Conservation (phyloP, 495 filamentous ascomycete species). For the Tuber umbilicatum region DNA sequence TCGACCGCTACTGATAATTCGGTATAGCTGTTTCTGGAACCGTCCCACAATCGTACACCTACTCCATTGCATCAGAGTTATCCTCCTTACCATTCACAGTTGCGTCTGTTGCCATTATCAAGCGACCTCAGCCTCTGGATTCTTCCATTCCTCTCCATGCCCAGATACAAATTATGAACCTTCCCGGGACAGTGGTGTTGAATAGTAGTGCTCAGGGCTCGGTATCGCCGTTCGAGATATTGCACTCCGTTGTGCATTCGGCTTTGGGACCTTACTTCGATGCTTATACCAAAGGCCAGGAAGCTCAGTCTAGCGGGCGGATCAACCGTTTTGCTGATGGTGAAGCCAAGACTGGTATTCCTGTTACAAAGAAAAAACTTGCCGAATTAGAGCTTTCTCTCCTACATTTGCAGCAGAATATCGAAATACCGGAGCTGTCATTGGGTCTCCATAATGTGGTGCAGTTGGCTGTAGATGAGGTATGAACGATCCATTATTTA, state of each 20-base stretch:
- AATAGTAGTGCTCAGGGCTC: slow-evolving; percentile 58
- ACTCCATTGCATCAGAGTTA: slow-evolving; percentile 73
- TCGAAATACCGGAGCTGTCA: slow-evolving; percentile 86
- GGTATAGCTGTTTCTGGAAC: slow-evolving; percentile 15
- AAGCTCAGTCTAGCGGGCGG: slow-evolving; percentile 58
- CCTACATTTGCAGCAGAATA: slow-evolving; percentile 88
- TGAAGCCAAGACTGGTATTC: slow-evolving; percentile 77
- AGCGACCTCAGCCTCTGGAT: slow-evolving; percentile 80
- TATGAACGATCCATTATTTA: slow-evolving; percentile 13
- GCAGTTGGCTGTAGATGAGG: slow-evolving; percentile 68
- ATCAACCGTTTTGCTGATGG: slow-evolving; percentile 54
- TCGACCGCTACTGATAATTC: background rate
- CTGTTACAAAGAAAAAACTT: slow-evolving; percentile 91
- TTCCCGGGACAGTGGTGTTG: slow-evolving; percentile 68
- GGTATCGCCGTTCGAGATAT: slow-evolving; percentile 78
- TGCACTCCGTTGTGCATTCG: slow-evolving; percentile 80
- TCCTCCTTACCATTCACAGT: slow-evolving; percentile 70
- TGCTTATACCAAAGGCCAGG: slow-evolving; percentile 79
- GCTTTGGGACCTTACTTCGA: slow-evolving; percentile 92
- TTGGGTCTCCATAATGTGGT: slow-evolving; percentile 81
- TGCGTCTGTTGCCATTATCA: slow-evolving; percentile 79
- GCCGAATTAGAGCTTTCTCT: slow-evolving; percentile 87
- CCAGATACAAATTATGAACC: slow-evolving; percentile 85
- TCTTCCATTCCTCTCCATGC: slow-evolving; percentile 65
- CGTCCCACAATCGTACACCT: slow-evolving; percentile 52